Base-by-base conservation (phyloP, 495 filamentous ascomycete genomes). In the Friedmanniomyces simplex region DNA sequence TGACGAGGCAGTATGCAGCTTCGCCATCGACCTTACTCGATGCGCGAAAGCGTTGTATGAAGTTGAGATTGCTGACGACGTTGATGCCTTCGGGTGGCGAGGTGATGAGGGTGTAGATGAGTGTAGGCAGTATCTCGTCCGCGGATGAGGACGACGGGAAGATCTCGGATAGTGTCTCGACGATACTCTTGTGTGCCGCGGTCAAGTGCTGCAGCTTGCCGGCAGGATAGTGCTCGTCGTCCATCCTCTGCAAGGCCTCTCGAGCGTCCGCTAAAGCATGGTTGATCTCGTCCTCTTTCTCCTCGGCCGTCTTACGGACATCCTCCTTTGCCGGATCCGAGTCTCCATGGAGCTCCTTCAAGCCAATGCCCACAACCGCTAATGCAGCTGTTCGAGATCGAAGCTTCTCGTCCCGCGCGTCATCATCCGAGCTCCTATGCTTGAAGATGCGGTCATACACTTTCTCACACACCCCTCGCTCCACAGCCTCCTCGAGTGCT, bases 21-120 rank as follows among this genome's bases (percentile, higher is more conserved):
- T 97, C 94, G 25, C 93, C 93, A 49, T 93, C 86, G 16, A 97
- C 80, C 62, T 89, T 95, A 47, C 73, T 85, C 46, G 87, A 81
- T 59, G 88, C 85, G 57, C 93, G 85, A 68, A 99, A 99, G 57
- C 91, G 77, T 67, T 96, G 91, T 62, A 95, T 90, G 69, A 97
- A 99, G 57, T 86, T 82, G 13, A 91, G 76, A 68, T 99, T 94
- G 72, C 90, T 96, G 66, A 96, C 88, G 47, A 91, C 83, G 66
- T 87, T 88, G 53, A 96, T 85, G 25, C 83, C 85, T 69, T 91
- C 86, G 0, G 90, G 85, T 10, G 89, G 87, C 24, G 88, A 89
- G 5, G 89, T 94, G 67, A 97, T 89, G 43, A 99, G 79, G 0
- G 89, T 86, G 68, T 93, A 97, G 54, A 99, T 99, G 49, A 99